Evolutionary conservation across 2,329 filamentous ascomycete species (phyloP).

Genomic region (Parascedosporium putredinis): DNA sequence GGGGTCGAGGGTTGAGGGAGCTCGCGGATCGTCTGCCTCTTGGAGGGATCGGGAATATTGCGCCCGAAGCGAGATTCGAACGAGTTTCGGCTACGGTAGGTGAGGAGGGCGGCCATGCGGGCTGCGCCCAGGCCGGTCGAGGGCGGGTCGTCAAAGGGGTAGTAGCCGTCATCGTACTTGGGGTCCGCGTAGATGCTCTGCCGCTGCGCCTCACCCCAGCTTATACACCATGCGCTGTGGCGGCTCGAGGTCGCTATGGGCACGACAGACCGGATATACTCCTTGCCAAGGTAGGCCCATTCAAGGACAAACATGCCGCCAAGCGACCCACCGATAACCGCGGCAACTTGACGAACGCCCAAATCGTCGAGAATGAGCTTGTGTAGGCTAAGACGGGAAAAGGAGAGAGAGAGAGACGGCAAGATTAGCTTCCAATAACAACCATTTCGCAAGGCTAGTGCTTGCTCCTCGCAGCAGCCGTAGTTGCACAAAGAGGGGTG

Average conservation of each 20-base stretch:
- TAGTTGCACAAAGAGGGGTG: no score
- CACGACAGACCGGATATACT: constrained; percentile 71
- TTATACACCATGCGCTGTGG: constrained; percentile 84
- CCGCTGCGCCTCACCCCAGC: constrained; percentile 79
- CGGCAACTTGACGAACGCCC: constrained; percentile 66
- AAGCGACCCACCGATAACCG: constrained; percentile 74
- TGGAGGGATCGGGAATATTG: constrained; percentile 79
- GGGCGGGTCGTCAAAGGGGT: constrained; percentile 77
- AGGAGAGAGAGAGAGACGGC: background rate
- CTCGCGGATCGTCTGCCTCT: constrained; percentile 72
- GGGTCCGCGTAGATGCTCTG: constrained; percentile 97
- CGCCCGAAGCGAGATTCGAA: constrained; percentile 93
- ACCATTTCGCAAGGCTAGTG: no score
- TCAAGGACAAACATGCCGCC: constrained; percentile 87
- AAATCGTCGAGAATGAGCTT: constrained; percentile 71
- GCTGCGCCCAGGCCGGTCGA: constrained; percentile 81
- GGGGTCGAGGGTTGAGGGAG: constrained; percentile 48
- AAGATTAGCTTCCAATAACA: background rate
- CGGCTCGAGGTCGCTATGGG: constrained; percentile 77
- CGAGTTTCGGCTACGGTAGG: constrained; percentile 91
- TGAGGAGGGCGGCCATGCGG: constrained; percentile 91
- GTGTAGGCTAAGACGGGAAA: constrained; percentile 48
- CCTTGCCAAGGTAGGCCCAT: constrained; percentile 82
- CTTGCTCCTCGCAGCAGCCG: no score
- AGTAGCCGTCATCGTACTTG: constrained; percentile 97